Conservation (phyloP, 352 stramenopile species). For the Blastocystis sp. region DNA sequence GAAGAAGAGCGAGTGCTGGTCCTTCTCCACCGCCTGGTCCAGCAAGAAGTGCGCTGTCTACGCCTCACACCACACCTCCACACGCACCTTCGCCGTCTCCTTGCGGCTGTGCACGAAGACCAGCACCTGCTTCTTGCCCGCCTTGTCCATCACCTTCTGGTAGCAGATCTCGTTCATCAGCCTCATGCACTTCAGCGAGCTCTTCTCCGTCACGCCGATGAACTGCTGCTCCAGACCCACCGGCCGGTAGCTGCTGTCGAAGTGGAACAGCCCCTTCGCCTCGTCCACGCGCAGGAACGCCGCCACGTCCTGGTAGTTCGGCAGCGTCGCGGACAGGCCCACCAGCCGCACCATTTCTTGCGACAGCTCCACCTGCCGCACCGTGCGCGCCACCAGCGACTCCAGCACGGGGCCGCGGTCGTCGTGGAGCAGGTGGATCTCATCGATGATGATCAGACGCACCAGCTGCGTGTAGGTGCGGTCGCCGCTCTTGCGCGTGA, state of each 20-base stretch:
- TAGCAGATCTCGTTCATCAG: slow-evolving; percentile 75
- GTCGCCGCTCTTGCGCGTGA: slow-evolving; percentile 92
- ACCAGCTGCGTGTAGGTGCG: slow-evolving; percentile 76
- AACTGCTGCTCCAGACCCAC: slow-evolving; percentile 96
- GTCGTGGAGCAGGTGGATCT: slow-evolving; percentile 96
- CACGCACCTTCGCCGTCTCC: slow-evolving; percentile 88
- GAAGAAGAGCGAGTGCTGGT: slow-evolving; percentile 70
- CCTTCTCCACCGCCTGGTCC: slow-evolving; percentile 72
- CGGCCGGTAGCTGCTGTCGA: slow-evolving; percentile 91
- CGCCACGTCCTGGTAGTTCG: slow-evolving; percentile 97
- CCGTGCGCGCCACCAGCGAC: slow-evolving; percentile 92
- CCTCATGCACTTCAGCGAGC: slow-evolving; percentile 61
- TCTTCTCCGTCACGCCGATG: slow-evolving; percentile 84
- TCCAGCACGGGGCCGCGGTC: slow-evolving; percentile 97
- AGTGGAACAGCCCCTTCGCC: slow-evolving; percentile 89
- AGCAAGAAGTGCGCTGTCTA: slow-evolving; percentile 91
- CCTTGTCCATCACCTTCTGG: slow-evolving; percentile 76
- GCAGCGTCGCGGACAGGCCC: slow-evolving; percentile 93
- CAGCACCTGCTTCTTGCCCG: slow-evolving; percentile 88
- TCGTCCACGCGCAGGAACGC: slow-evolving; percentile 89
- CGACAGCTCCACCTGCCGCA: slow-evolving; percentile 91
- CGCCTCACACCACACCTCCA: slow-evolving; percentile 88
- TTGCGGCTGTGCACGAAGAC: slow-evolving; percentile 99
- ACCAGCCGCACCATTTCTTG: slow-evolving; percentile 95
- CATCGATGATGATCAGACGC: slow-evolving; percentile 95